These are phyloP conservation scores for Lactarius sanguifluus DNA, from an alignment of 768 basidiomycete species.

Conservation along the genomic window DNA sequence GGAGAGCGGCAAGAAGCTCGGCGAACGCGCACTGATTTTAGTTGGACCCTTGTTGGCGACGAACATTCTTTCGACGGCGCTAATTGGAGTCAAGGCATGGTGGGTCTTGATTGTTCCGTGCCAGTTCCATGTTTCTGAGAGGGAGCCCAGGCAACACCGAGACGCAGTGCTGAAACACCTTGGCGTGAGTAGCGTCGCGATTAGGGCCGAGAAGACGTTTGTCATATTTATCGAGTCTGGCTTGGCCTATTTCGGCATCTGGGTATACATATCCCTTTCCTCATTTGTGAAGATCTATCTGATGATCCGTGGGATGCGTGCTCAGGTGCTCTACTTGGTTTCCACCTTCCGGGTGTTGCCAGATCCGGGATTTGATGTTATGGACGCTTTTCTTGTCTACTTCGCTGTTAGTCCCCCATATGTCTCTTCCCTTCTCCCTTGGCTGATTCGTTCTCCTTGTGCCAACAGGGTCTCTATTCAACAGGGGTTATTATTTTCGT, in stretches of 20 bases:
- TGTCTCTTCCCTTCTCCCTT: background rate
- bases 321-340: constrained; percentile 17
- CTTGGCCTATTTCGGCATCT: constrained; percentile 20
- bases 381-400: constrained; percentile 19
- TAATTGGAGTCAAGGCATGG: constrained; percentile 22
- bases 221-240: constrained; percentile 23
- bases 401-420: constrained; percentile 8
- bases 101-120: background rate
- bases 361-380: constrained; percentile 13
- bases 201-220: constrained; percentile 12
- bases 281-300: too few relatives aligned
- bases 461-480: constrained; percentile 17
- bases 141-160: constrained; percentile 16
- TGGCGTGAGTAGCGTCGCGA: background rate
- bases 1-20: background rate
- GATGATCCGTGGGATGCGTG: background rate
- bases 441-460: background rate
- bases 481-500: constrained; percentile 21
- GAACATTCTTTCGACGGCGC: constrained; percentile 16
- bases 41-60: constrained; percentile 18
- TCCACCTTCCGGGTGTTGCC: constrained; percentile 12
- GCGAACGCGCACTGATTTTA: constrained; percentile 8
- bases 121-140: background rate
- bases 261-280: constrained; percentile 1
- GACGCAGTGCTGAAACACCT: constrained; percentile 1